Evolutionary conservation across 2,329 filamentous ascomycete species (phyloP).

Genomic region (Penicillium oxalicum): DNA sequence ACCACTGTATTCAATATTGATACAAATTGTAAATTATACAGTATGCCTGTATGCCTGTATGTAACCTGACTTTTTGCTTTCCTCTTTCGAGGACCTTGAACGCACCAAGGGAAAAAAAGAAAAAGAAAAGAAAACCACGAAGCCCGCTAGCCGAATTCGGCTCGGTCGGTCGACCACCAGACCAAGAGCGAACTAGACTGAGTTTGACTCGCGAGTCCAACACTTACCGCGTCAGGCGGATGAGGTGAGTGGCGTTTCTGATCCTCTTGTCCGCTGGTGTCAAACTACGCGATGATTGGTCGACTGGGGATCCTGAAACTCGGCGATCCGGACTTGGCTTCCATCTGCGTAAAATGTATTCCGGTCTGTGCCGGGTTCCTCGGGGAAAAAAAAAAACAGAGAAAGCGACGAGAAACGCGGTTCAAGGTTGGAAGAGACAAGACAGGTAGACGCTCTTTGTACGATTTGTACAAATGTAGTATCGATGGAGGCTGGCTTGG

Average conservation of each 20-base stretch:
- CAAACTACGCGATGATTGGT: conserved; percentile 19
- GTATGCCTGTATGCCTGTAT: background rate
- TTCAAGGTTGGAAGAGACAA: no score
- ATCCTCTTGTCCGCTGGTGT: conserved; percentile 17
- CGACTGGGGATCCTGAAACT: conserved; percentile 22
- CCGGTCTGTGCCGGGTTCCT: conserved; percentile 19
- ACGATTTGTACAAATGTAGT: no score
- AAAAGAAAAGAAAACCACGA: background rate
- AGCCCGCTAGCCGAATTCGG: background rate
- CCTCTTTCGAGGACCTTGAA: conserved; percentile 14
- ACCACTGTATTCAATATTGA: no score
- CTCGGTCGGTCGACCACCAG: conserved; percentile 6
- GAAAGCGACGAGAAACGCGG: background rate
- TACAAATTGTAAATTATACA: no score
- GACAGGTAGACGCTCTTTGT: no score
- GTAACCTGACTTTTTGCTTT: conserved; percentile 1
- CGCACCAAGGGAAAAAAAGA: no score
- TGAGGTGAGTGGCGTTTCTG: conserved; percentile 27
- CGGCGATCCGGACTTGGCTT: conserved; percentile 23
- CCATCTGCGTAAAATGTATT: conserved; percentile 11
- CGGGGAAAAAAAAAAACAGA: background rate
- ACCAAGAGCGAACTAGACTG: background rate
- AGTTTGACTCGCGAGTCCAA: background rate
- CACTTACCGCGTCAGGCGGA: conserved; percentile 12
- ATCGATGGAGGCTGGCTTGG: no score